Percentiles rank a stretch among this genome's conserved stretches.
Conservation (phyloP, 176 grass and related monocot species). For the Oryza coarctata region DNA sequence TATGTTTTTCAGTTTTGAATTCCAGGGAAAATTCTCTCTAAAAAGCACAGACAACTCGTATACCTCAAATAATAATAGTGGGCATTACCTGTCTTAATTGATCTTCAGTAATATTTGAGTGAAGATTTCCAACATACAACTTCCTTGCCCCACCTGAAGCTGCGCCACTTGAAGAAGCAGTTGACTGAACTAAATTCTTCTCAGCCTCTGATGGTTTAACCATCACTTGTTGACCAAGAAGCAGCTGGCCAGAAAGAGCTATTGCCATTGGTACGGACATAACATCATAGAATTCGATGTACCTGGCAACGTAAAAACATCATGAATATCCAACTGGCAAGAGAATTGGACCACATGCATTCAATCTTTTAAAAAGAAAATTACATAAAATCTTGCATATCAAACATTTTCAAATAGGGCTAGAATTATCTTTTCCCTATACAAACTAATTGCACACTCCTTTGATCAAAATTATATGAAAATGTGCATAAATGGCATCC, state of each 20-base stretch:
- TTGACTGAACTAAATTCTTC: conserved; percentile 97
- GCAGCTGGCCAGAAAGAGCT: conserved; percentile 76
- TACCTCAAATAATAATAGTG: conserved; percentile 11
- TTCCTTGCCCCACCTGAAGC: conserved; percentile 85
- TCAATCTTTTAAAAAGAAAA: neutral
- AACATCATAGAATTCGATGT: conserved; percentile 97
- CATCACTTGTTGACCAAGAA: conserved; percentile 86
- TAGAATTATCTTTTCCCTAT: neutral
- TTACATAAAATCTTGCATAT: neutral
- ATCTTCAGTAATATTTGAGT: conserved; percentile 88
- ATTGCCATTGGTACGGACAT: conserved; percentile 99
- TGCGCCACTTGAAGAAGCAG: conserved; percentile 54
- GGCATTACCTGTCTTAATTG: conserved; percentile 77
- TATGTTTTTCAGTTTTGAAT: neutral
- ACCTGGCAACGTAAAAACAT: conserved; percentile 52
- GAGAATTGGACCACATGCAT: neutral
- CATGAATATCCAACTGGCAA: neutral
- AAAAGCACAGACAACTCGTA: neutral
- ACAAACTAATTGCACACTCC: neutral
- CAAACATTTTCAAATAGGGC: neutral
- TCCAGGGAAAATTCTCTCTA: neutral
- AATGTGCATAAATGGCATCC: conserved; percentile 3
- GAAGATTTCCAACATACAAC: conserved; percentile 97
- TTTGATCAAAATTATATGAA: neutral
- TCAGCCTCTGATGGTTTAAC: conserved; percentile 97